A percentile compares a stretch with the other conserved stretches of the same genome.
Evolutionary conservation across 106 monocot genomes (phyloP).

Genomic region (Cymbidium sinense): DNA sequence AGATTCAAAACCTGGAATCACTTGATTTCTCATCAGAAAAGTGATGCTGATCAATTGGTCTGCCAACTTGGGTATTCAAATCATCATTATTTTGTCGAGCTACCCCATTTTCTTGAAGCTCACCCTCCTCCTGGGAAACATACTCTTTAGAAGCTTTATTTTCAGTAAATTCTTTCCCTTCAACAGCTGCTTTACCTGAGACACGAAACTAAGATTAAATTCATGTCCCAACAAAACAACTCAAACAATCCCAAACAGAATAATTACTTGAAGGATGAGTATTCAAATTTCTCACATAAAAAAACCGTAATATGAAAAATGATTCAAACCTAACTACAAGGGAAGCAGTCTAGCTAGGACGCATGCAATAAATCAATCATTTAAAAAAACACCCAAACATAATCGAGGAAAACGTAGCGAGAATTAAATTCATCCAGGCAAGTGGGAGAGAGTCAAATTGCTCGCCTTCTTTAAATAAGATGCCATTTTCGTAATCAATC

Average conservation of each 20-base stretch:
- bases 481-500: background rate
- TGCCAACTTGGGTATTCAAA: conserved; percentile 5
- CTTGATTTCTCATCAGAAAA: conserved; percentile 23
- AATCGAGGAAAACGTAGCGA: background rate
- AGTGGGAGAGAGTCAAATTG: background rate
- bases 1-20: conserved; percentile 14
- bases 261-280: background rate
- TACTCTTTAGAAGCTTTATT: conserved; percentile 5
- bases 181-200: conserved; percentile 2
- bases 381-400: background rate
- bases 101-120: conserved; percentile 18
- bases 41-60: conserved; percentile 2
- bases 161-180: conserved; percentile 12
- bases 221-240: background rate
- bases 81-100: conserved; percentile 6
- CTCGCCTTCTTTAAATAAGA: background rate
- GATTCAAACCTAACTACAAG: background rate
- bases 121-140: conserved; percentile 17
- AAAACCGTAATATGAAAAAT: background rate
- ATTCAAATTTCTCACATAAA: background rate
- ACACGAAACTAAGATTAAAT: background rate
- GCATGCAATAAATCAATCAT: background rate
- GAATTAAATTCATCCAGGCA: background rate
- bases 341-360: background rate
- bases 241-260: background rate